phyloP scores from a whole-genome alignment of 129 eudicot genomes.

The Artemisia tridentata region DNA sequence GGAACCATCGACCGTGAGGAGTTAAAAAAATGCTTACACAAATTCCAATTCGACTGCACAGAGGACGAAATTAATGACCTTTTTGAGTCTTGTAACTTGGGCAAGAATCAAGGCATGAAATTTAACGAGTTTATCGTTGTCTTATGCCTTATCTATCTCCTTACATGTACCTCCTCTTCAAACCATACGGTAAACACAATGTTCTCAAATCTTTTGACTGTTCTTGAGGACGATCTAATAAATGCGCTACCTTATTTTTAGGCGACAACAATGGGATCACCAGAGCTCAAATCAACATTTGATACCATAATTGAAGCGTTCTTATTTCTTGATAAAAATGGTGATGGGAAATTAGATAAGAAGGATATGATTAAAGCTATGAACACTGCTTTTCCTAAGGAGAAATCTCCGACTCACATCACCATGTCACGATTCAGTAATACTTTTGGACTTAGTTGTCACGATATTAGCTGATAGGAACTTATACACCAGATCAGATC shows the following conservation, averaged over 20 bases:
- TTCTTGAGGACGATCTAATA: constrained; percentile 6
- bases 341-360: constrained; percentile 66
- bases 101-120: constrained; percentile 48
- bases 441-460: not conserved
- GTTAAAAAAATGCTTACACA: constrained; percentile 53
- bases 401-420: constrained; percentile 61
- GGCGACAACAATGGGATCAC: constrained; percentile 42
- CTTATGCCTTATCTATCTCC: constrained; percentile 56
- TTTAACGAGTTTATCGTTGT: constrained; percentile 61
- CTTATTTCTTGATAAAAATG: constrained; percentile 66
- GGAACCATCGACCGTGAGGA: constrained; percentile 52
- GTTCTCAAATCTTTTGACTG: constrained; percentile 5
- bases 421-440: constrained; percentile 57
- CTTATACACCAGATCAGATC: too few species aligned
- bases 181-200: constrained; percentile 27
- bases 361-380: constrained; percentile 58
- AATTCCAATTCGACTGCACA: constrained; percentile 40
- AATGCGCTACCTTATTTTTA: constrained; percentile 15
- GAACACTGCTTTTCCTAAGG: constrained; percentile 52
- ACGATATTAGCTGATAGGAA: too few species aligned
- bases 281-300: constrained; percentile 50
- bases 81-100: constrained; percentile 51
- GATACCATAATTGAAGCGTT: constrained; percentile 63
- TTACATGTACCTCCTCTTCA: constrained; percentile 43
- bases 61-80: constrained; percentile 61